phyloP scores from a whole-genome alignment of 2,329 filamentous ascomycete genomes.

The Pseudogymnoascus sp. region DNA sequence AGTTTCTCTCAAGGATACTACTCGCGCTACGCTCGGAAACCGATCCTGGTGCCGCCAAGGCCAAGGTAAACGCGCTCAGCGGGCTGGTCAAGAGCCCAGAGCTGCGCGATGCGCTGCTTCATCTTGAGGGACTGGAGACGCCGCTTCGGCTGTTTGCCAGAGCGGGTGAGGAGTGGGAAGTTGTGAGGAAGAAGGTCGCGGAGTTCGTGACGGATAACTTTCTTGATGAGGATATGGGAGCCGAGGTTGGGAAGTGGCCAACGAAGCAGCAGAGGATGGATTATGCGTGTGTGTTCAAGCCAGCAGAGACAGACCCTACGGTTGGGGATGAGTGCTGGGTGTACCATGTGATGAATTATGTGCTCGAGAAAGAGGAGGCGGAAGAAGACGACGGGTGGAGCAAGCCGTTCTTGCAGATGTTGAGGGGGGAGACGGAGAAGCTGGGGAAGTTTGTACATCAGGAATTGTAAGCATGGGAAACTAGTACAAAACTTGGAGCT shows the following conservation, averaged over 20 bases:
- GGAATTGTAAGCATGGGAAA: not conserved
- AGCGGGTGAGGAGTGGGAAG: constrained; percentile 39
- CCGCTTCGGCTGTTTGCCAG: constrained; percentile 45
- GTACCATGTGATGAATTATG: constrained; percentile 35
- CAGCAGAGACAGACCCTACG: constrained; percentile 15
- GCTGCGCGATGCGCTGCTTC: constrained; percentile 48
- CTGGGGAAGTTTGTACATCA: constrained; percentile 6
- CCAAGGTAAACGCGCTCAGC: constrained; percentile 41
- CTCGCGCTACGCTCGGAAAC: constrained; percentile 14
- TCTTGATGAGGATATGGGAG: constrained; percentile 57
- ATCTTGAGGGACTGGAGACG: constrained; percentile 42
- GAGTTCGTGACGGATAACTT: constrained; percentile 56
- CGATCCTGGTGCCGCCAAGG: constrained; percentile 25
- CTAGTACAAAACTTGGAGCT: not conserved
- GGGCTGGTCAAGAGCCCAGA: constrained; percentile 45
- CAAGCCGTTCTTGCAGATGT: constrained; percentile 2
- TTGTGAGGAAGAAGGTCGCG: constrained; percentile 45
- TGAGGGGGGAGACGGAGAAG: constrained; percentile 6
- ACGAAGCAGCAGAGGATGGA: constrained; percentile 23
- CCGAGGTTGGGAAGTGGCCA: constrained; percentile 49
- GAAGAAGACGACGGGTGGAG: constrained; percentile 2
- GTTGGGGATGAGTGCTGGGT: constrained; percentile 50
- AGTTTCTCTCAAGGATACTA: not conserved
- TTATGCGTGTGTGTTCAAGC: constrained; percentile 22
- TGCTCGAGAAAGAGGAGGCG: constrained; percentile 1